A percentile compares a stretch with the other conserved stretches of the same genome.
Conservation (phyloP, 1,284 basidiomycete genomes). For the Anthracocystis panici-leucophaei region DNA sequence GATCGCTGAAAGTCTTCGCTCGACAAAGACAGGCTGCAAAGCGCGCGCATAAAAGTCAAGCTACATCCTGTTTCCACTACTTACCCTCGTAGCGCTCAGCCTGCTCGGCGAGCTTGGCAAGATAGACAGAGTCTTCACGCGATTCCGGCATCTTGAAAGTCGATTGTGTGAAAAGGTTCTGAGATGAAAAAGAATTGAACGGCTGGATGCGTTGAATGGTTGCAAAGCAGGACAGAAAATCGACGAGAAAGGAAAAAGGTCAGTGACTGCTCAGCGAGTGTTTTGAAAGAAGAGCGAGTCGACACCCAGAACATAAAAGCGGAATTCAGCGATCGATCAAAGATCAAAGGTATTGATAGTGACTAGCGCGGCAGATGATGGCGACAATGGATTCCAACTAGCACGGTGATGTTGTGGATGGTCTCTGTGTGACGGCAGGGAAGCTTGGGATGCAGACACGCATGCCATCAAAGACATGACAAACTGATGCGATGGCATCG, state of each 20-base stretch:
- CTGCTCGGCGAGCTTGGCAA: conserved; percentile 70
- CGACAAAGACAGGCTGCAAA: background rate
- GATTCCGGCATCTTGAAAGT: conserved; percentile 62
- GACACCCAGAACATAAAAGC: conserved; percentile 19
- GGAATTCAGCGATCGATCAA: background rate
- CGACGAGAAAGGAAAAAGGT: conserved; percentile 2
- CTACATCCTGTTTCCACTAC: conserved; percentile 11
- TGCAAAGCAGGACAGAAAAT: background rate
- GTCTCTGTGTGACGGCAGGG: background rate
- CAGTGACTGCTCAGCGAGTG: conserved; percentile 6
- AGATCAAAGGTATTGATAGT: background rate
- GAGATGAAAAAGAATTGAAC: conserved; percentile 26
- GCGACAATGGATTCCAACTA: background rate
- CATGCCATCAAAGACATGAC: background rate
- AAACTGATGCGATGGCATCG: background rate
- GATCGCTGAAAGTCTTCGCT: background rate
- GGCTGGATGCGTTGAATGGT: conserved; percentile 5
- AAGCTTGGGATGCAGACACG: background rate
- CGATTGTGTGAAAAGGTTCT: conserved; percentile 33
- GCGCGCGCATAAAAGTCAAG: background rate
- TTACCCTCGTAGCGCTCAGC: conserved; percentile 70
- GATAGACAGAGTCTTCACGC: conserved; percentile 69
- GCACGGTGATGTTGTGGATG: background rate
- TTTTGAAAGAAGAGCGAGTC: background rate
- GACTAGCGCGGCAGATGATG: background rate